phyloP scores from a whole-genome alignment of 2,329 filamentous ascomycete species.

The Talaromyces sp. region DNA sequence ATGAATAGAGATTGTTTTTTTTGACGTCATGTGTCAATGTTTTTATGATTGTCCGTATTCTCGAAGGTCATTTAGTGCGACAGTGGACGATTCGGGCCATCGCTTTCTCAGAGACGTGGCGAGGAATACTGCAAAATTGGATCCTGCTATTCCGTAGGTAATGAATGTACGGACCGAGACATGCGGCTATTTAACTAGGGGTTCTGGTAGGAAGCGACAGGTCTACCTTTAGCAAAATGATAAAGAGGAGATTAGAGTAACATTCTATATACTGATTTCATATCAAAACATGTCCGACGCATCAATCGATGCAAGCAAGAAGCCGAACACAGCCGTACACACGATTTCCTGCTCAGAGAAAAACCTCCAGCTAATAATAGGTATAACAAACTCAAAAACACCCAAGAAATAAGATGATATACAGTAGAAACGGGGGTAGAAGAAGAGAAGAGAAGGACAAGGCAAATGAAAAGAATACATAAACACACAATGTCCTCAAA shows the following conservation, averaged over 20 bases:
- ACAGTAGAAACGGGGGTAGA: background rate
- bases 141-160: background rate
- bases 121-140: background rate
- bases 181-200: no score
- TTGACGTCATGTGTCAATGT: no score
- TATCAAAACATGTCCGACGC: conserved; percentile 3
- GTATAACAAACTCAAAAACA: background rate
- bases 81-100: conserved; percentile 2
- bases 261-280: conserved; percentile 11
- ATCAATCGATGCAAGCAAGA: background rate
- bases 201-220: no score
- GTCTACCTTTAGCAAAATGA: conserved; percentile 34
- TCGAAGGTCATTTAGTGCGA: conserved; percentile 9
- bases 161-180: no score
- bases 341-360: background rate
- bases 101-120: conserved; percentile 17
- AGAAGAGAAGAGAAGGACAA: background rate
- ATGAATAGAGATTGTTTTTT: no score
- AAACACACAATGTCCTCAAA: conserved; percentile 5
- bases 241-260: conserved; percentile 19
- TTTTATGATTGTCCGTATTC: conserved; percentile 13
- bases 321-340: background rate
- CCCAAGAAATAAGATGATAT: background rate
- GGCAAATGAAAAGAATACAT: background rate
- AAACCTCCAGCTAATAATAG: background rate